Conservation (phyloP, 306 rosid genomes). For the Lagenaria siceraria region DNA sequence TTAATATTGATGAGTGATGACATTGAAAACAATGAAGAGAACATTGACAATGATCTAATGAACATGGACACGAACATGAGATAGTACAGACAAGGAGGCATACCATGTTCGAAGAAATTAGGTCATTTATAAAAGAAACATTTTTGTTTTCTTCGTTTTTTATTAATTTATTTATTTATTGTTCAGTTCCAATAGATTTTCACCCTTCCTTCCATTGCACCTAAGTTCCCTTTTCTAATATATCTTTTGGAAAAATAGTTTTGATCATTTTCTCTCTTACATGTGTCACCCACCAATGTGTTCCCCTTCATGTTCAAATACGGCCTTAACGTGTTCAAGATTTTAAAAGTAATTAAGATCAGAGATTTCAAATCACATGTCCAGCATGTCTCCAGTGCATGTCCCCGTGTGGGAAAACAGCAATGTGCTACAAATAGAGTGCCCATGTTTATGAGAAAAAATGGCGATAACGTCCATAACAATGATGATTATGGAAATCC, state of each 20-base stretch:
- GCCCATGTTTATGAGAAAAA: not conserved
- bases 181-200: not conserved
- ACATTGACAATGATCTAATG: not conserved
- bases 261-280: not conserved
- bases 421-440: not conserved
- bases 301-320: not conserved
- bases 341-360: not conserved
- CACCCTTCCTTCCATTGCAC: not conserved
- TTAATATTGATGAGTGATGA: not conserved
- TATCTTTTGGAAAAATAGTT: not conserved
- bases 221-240: not conserved
- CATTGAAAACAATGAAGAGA: not conserved
- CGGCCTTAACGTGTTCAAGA: not conserved
- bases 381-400: not conserved
- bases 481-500: not conserved
- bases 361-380: not conserved
- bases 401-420: not conserved
- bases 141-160: not conserved
- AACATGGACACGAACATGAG: constrained; percentile 2
- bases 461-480: not conserved
- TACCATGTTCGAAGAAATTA: not conserved
- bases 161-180: not conserved
- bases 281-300: not conserved
- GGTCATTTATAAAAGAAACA: not conserved
- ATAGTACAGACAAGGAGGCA: not conserved